phyloP scores from a whole-genome alignment of 768 basidiomycete genomes.

The Gymnopilus junonius region DNA sequence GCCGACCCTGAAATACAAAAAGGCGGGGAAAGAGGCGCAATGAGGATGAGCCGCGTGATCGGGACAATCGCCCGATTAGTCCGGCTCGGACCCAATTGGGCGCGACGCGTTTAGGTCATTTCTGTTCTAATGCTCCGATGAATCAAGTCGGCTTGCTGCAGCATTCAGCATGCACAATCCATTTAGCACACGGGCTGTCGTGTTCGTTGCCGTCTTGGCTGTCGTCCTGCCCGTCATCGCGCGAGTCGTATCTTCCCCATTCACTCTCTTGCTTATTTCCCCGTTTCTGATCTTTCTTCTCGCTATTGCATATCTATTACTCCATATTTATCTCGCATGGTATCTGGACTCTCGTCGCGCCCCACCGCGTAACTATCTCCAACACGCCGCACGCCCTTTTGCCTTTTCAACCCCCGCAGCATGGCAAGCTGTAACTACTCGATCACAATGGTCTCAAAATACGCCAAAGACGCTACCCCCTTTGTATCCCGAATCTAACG shows the following conservation, averaged over 20 bases:
- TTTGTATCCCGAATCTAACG: conserved; percentile 64
- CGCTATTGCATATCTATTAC: conserved; percentile 52
- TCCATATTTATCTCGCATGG: conserved; percentile 61
- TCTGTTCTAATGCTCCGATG: conserved; percentile 9
- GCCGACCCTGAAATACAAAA: neutral
- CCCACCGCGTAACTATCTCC: conserved; percentile 40
- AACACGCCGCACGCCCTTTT: conserved; percentile 69
- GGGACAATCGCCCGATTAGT: neutral
- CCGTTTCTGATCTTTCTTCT: conserved; percentile 59
- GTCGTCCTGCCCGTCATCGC: conserved; percentile 57
- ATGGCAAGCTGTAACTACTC: conserved; percentile 88
- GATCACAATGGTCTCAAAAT: conserved; percentile 88
- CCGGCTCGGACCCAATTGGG: neutral
- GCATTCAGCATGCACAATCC: conserved; percentile 36
- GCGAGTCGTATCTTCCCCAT: conserved; percentile 67
- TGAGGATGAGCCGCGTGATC: conserved; percentile 21
- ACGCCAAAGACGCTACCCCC: conserved; percentile 70
- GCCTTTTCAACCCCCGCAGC: conserved; percentile 92
- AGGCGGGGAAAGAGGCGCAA: conserved; percentile 3
- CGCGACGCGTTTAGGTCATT: conserved; percentile 4
- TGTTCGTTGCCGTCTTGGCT: conserved; percentile 61
- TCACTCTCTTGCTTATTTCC: conserved; percentile 64
- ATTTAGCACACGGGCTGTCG: conserved; percentile 54
- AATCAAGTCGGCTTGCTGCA: conserved; percentile 1
- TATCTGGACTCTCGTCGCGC: conserved; percentile 54